A percentile compares a stretch with the other conserved stretches of the same genome.
phyloP scores from a whole-genome alignment of 1,284 basidiomycete genomes.

The Hypsizygus ulmarius region DNA sequence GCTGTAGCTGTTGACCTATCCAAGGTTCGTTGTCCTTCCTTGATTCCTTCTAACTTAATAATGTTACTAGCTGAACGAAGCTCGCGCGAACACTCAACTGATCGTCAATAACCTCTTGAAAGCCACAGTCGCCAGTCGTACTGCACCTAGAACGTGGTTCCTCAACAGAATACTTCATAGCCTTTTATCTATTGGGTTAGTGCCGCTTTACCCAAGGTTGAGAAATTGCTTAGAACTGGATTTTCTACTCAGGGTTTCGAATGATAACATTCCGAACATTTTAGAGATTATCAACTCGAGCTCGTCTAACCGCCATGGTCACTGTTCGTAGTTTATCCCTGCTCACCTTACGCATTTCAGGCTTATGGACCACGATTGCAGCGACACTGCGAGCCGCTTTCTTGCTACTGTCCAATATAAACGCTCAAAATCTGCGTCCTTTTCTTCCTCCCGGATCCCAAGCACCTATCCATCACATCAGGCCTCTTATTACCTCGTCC shows the following conservation, averaged over 20 bases:
- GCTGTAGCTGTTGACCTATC: constrained; percentile 27
- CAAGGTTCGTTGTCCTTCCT: constrained; percentile 21
- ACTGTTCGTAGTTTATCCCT: constrained; percentile 30
- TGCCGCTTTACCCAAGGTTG: constrained; percentile 2
- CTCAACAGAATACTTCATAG: constrained; percentile 20
- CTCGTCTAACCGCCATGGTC: constrained; percentile 28
- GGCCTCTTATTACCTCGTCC: constrained; percentile 52
- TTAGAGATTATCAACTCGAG: constrained; percentile 42
- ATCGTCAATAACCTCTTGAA: constrained; percentile 14
- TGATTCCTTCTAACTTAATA: not conserved
- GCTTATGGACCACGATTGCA: constrained; percentile 15
- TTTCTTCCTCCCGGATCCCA: constrained; percentile 22
- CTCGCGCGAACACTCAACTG: not conserved
- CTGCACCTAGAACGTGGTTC: not conserved
- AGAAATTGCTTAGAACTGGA: not conserved
- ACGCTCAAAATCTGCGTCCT: constrained; percentile 29
- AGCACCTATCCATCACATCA: constrained; percentile 48
- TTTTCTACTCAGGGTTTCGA: constrained; percentile 18
- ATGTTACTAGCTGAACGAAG: constrained; percentile 16
- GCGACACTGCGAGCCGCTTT: constrained; percentile 52
- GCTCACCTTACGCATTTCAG: constrained; percentile 9
- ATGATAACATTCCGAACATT: constrained; percentile 34
- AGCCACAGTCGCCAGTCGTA: not conserved
- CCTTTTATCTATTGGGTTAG: constrained; percentile 16
- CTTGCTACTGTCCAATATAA: constrained; percentile 38